These are phyloP conservation scores for Neonothopanus nambi DNA, from an alignment of 1,284 basidiomycete genomes.

Conservation along the genomic window DNA sequence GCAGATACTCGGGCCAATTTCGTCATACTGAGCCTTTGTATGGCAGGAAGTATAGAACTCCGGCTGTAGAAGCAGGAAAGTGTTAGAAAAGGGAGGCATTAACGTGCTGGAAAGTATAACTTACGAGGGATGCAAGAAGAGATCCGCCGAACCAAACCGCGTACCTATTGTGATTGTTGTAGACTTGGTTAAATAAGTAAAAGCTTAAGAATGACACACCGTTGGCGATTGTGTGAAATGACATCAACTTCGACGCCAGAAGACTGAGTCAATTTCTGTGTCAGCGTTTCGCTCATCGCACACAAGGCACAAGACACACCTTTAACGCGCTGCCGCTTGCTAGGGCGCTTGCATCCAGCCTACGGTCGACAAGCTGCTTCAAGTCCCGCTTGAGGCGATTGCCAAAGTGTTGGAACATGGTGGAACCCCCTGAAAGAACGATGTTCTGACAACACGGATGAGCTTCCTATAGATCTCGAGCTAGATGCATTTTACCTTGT, in stretches of 20 bases:
- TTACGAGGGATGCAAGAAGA: conserved; percentile 86
- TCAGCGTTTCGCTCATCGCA: background rate
- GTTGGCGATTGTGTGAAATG: conserved; percentile 97
- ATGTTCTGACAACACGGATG: conserved; percentile 65
- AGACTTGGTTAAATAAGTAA: conserved; percentile 16
- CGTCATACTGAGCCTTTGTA: conserved; percentile 96
- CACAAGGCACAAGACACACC: conserved; percentile 42
- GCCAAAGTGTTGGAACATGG: conserved; percentile 98
- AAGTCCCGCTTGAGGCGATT: conserved; percentile 94
- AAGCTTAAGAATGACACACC: conserved; percentile 43
- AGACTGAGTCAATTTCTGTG: conserved; percentile 52
- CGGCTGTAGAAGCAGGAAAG: conserved; percentile 52
- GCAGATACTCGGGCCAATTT: conserved; percentile 95
- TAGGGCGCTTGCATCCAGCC: conserved; percentile 78
- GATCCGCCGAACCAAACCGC: conserved; percentile 99
- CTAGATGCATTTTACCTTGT: conserved; percentile 68
- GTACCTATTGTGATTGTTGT: conserved; percentile 49
- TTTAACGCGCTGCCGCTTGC: conserved; percentile 78
- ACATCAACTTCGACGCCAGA: conserved; percentile 96
- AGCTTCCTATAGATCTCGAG: conserved; percentile 8
- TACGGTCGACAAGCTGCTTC: conserved; percentile 90
- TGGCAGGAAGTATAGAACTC: conserved; percentile 98
- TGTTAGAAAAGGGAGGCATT: conserved; percentile 3
- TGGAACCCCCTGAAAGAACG: conserved; percentile 90
- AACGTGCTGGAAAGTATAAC: conserved; percentile 28